Percentiles rank a stretch among this genome's conserved stretches.
Conservation (phyloP, 257 asterid genomes). For the Solanum peruvianum region DNA sequence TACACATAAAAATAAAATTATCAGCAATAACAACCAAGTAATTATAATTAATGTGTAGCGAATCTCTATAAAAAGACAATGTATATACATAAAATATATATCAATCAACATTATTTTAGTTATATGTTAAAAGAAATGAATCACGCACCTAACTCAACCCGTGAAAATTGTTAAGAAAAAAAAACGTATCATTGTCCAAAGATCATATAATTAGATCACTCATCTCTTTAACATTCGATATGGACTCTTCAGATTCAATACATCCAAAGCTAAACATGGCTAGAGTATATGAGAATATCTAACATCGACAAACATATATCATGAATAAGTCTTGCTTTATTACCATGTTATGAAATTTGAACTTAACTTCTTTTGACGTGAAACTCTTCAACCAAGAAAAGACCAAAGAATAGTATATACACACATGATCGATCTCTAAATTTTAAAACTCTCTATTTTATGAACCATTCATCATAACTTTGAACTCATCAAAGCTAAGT, state of each 20-base stretch:
- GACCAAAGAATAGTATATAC: not conserved
- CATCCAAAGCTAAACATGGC: not conserved
- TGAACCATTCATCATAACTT: conserved; percentile 28
- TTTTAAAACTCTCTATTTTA: not conserved
- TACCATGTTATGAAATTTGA: not conserved
- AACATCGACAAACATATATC: not conserved
- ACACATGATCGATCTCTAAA: not conserved
- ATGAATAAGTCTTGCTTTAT: too few relatives aligned
- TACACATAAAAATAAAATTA: not conserved
- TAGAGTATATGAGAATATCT: not conserved
- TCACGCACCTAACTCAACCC: not conserved
- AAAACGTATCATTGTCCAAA: not conserved
- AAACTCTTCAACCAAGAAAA: not conserved
- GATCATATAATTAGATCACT: not conserved
- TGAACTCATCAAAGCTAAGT: conserved; percentile 45
- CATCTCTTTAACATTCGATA: not conserved
- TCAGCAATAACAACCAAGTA: not conserved
- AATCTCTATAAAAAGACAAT: not conserved
- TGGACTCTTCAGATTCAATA: not conserved
- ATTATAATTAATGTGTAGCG: not conserved
- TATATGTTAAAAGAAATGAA: not conserved
- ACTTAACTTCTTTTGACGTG: not conserved
- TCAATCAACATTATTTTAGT: not conserved
- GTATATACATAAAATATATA: not conserved
- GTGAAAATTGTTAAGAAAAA: rapidly evolving